Evolutionary conservation across 441 rosid genomes (phyloP).

Genomic region (Eruca vesicaria): DNA sequence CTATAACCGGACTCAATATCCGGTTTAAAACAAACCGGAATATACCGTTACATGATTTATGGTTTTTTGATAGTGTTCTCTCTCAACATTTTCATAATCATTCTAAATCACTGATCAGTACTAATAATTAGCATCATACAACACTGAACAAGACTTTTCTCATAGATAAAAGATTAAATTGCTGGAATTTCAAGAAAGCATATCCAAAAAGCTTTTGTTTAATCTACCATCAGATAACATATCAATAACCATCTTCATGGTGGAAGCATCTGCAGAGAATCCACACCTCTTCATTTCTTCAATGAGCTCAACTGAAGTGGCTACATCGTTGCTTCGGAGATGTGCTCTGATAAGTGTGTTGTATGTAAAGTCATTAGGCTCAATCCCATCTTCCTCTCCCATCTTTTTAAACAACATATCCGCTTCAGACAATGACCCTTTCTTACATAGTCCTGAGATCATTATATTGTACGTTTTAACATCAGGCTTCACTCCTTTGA

Average conservation of each 20-base stretch:
- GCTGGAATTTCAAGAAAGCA: background rate
- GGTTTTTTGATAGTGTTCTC: too few relatives aligned
- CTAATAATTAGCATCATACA: too few relatives aligned
- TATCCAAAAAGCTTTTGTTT: background rate
- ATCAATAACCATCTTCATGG: background rate
- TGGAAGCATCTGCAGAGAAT: background rate
- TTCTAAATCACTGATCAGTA: too few relatives aligned
- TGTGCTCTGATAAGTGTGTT: background rate
- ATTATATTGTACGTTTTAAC: background rate
- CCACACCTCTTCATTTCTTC: background rate
- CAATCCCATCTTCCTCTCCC: background rate
- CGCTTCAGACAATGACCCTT: background rate
- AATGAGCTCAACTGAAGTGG: background rate
- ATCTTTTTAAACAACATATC: background rate
- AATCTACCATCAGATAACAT: background rate
- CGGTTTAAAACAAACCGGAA: background rate
- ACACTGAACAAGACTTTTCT: too few relatives aligned
- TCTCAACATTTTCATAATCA: too few relatives aligned
- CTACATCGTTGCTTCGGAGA: background rate
- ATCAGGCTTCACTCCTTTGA: background rate
- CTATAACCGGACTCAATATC: background rate
- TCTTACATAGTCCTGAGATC: background rate
- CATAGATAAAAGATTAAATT: too few relatives aligned
- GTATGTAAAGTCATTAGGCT: background rate
- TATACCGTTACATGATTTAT: background rate